Conservation (phyloP, 768 basidiomycete species). For the Multifurca ochricompacta region DNA sequence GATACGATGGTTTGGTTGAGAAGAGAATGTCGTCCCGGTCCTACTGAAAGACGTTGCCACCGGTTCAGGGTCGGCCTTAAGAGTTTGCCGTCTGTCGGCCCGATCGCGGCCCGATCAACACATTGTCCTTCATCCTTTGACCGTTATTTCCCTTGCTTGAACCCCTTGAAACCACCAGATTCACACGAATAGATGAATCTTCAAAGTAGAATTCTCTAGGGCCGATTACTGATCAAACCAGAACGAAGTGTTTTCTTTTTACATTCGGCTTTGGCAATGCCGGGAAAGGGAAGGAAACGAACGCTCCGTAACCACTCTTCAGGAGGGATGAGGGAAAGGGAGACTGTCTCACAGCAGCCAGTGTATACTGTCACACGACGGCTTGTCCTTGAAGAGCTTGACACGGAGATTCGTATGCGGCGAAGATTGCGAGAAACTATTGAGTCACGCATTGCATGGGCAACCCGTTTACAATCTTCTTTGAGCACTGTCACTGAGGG, state of each 20-base stretch:
- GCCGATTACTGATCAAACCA: neutral
- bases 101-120: too few relatives aligned
- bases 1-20: too few relatives aligned
- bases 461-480: slow-evolving; percentile 33
- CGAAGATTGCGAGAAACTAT: slow-evolving; percentile 35
- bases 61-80: too few relatives aligned
- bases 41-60: too few relatives aligned
- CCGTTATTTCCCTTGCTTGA: too few relatives aligned
- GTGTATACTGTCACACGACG: slow-evolving; percentile 16
- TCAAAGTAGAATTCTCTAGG: neutral
- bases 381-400: slow-evolving; percentile 34
- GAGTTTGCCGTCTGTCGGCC: too few relatives aligned
- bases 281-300: neutral
- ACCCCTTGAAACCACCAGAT: too few relatives aligned
- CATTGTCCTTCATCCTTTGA: too few relatives aligned
- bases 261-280: neutral
- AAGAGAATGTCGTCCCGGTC: too few relatives aligned
- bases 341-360: neutral
- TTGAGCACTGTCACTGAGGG: slow-evolving; percentile 21
- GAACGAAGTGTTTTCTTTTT: neutral
- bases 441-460: slow-evolving; percentile 41
- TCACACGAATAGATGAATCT: too few relatives aligned
- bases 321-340: neutral
- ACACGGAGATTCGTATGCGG: slow-evolving; percentile 37
- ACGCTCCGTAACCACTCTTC: neutral